A percentile compares a stretch with the other conserved stretches of the same genome.
Conservation (phyloP, 2,329 filamentous ascomycete genomes). For the Fusarium gaditjirri region DNA sequence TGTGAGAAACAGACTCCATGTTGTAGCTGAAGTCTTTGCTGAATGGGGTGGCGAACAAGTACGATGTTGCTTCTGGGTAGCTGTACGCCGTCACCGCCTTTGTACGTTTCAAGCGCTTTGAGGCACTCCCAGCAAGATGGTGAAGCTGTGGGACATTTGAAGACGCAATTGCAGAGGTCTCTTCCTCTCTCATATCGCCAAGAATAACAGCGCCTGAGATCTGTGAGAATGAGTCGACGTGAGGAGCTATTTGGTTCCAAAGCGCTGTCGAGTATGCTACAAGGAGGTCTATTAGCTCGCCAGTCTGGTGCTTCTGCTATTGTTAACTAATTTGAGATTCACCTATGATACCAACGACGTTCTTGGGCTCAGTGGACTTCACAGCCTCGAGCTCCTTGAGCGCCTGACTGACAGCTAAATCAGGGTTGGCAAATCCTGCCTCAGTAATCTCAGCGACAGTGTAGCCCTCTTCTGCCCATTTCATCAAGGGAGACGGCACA, state of each 20-base stretch:
- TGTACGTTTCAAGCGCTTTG: constrained; percentile 43
- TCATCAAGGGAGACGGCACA: constrained; percentile 66
- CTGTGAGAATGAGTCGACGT: not conserved
- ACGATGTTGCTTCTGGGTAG: not conserved
- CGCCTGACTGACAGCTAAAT: not conserved
- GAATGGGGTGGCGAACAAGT: constrained; percentile 60
- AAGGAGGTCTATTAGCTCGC: not conserved
- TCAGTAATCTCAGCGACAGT: constrained; percentile 57
- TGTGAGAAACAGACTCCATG: constrained; percentile 71
- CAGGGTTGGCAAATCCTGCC: constrained; percentile 1
- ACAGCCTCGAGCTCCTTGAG: constrained; percentile 23
- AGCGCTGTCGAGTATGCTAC: constrained; percentile 23
- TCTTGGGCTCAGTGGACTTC: constrained; percentile 42
- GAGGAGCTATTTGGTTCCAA: constrained; percentile 31
- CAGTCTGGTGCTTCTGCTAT: fast-evolving
- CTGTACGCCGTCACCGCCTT: not conserved
- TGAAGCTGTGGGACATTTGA: not conserved
- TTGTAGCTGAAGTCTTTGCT: constrained; percentile 61
- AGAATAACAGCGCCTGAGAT: not conserved
- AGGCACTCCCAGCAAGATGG: not conserved
- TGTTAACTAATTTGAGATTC: not conserved
- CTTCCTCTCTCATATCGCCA: not conserved
- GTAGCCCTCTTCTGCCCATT: constrained; percentile 79
- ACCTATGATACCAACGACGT: constrained; percentile 54
- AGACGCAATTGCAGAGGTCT: not conserved